Evolutionary conservation across 768 basidiomycete species (phyloP), one percentile per base, ranked within the genome.

Genomic region (Atractiella rhizophila): DNA sequence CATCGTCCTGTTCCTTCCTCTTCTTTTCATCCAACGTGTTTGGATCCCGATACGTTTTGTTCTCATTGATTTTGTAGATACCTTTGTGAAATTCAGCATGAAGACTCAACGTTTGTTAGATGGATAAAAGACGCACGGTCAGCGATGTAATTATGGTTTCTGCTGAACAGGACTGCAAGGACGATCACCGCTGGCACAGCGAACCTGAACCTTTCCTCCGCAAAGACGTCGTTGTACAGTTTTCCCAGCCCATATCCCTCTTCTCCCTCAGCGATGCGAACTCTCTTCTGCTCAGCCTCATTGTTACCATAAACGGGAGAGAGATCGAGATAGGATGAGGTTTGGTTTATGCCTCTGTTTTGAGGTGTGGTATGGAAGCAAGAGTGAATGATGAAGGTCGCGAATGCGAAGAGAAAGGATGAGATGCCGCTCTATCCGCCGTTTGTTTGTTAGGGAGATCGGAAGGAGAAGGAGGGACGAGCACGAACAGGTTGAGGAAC

Each of bases 161-260:
- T 37, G 29, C 10, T 3, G 28, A 82, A 60, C 13, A 82, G 57
- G 32, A 81, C 64, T 6, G 76, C 60, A 32, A 81, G 63, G 1
- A 74, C 76, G 46, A 70, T 67, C 13, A 63, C 64, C 3, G 74
- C 62, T 20, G 78, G 78, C 1, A 77, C 76, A 74, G 81, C 75
- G 45, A 69, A 60, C 37, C 72, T 44, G 32, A 52, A 28, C 28
- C 47, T 35, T 21, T 29, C 16, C 29, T 35, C 34, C 1, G 48
- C 39, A 48, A 79, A 77, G 1, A 66, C 64, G 51, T 82, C 79
- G 16, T 70, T 62, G 58, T 62, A 66, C n/a, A 82, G 60, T 44
- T 56, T 63, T 2, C 80, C 79, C 16, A 35, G 21, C 9, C 27
- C 34, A 18, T 35, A 35, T 21, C 10, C 9, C 16, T n/a, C 11